Conservation (phyloP, 2,329 filamentous ascomycete genomes). For the Karstenula rhodostoma region DNA sequence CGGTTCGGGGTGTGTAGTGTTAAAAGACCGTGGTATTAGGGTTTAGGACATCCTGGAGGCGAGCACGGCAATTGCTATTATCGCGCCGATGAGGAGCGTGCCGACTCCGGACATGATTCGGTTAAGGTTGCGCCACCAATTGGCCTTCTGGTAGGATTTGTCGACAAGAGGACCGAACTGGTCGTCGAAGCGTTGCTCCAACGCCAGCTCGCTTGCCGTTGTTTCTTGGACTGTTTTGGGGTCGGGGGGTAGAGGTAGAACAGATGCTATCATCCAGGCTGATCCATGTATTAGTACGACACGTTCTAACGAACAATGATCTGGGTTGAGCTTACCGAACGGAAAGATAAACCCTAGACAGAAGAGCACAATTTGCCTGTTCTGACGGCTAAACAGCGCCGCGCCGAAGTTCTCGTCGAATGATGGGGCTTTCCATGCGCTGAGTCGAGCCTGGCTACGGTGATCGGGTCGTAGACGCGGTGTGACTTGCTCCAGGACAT, state of each 20-base stretch:
- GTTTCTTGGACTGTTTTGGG: constrained; percentile 61
- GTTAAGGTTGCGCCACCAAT: constrained; percentile 71
- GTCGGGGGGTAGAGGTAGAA: constrained; percentile 73
- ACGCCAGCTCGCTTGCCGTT: constrained; percentile 44
- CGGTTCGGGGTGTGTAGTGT: background rate
- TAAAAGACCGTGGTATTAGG: background rate
- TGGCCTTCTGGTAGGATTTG: constrained; percentile 65
- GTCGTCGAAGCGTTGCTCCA: constrained; percentile 56
- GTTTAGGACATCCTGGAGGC: constrained; percentile 45
- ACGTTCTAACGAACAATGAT: constrained; percentile 21
- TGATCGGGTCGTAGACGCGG: constrained; percentile 49
- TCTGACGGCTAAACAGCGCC: constrained; percentile 70
- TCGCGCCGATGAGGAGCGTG: constrained; percentile 61
- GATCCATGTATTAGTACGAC: constrained; percentile 25
- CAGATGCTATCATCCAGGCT: constrained; percentile 83
- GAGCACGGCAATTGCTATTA: constrained; percentile 53
- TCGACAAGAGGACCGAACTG: constrained; percentile 56
- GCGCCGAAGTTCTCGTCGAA: constrained; percentile 70
- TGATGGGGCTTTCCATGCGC: constrained; percentile 77
- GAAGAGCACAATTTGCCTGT: constrained; percentile 78
- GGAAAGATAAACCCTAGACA: constrained; percentile 80
- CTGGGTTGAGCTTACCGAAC: constrained; percentile 52
- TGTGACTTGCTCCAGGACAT: constrained; percentile 39
- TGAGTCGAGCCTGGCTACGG: constrained; percentile 59
- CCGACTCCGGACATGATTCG: constrained; percentile 68